phyloP scores from a whole-genome alignment of 129 eudicot genomes.

The Chrysanthemum seticuspe region DNA sequence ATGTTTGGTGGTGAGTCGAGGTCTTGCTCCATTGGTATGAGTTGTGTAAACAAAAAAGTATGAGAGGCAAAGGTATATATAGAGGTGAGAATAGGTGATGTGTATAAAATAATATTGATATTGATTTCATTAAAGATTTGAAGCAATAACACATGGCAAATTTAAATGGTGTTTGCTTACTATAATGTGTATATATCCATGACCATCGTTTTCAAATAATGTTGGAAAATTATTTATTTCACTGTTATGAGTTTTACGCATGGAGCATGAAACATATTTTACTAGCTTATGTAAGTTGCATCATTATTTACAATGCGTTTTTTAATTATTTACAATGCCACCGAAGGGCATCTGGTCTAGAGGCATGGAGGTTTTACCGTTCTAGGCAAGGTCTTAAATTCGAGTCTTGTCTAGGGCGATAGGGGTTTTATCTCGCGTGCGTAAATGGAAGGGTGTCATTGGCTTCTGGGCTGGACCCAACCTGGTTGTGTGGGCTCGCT shows the following conservation, averaged over 20 bases:
- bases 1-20: slow-evolving; percentile 48
- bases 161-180: slow-evolving; percentile 7
- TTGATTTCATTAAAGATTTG: neutral
- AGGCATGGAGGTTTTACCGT: too few relatives aligned
- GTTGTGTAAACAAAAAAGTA: slow-evolving; percentile 17
- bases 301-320: too few relatives aligned
- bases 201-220: slow-evolving; percentile 25
- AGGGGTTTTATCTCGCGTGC: too few relatives aligned
- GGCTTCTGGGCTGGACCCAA: too few relatives aligned
- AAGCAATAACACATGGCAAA: slow-evolving; percentile 28
- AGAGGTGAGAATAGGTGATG: neutral
- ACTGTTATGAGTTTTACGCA: neutral
- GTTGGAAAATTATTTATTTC: neutral
- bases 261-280: too few relatives aligned
- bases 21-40: slow-evolving; percentile 51
- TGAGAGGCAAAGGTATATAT: slow-evolving; percentile 9
- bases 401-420: too few relatives aligned
- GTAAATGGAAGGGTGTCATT: too few relatives aligned
- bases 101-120: neutral
- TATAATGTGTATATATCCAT: neutral
- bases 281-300: too few relatives aligned
- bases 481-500: too few relatives aligned
- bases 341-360: too few relatives aligned
- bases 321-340: too few relatives aligned
- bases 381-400: too few relatives aligned